Conservation (phyloP, 805 yeast genomes). For the Torulaspora franciscae region DNA sequence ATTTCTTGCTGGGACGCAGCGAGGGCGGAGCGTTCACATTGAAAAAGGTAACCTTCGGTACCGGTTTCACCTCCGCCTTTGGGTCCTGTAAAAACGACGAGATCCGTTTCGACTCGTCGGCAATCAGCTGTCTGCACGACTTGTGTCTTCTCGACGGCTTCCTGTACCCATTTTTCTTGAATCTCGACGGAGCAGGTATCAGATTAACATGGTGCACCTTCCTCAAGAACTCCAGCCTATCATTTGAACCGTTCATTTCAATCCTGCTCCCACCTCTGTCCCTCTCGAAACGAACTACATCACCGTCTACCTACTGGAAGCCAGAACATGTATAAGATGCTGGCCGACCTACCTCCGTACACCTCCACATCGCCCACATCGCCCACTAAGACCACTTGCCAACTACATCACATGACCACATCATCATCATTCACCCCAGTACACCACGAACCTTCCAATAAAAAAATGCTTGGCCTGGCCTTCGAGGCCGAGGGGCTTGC, state of each 20-base stretch:
- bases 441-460: too few species aligned
- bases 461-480: too few species aligned
- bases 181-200: conserved; percentile 39
- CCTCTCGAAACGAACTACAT: not conserved
- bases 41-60: conserved; percentile 60
- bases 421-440: too few species aligned
- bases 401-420: too few species aligned
- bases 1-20: conserved; percentile 69
- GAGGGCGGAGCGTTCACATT: conserved; percentile 84
- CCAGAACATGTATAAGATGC: too few species aligned
- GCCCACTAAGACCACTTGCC: too few species aligned
- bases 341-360: too few species aligned
- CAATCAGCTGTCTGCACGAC: conserved; percentile 62
- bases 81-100: conserved; percentile 24
- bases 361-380: too few species aligned
- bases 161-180: conserved; percentile 54
- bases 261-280: not conserved
- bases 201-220: conserved; percentile 22
- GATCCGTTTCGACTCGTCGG: conserved; percentile 73
- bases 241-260: conserved; percentile 10
- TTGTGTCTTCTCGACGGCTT: conserved; percentile 61
- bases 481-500: too few species aligned
- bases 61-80: conserved; percentile 24
- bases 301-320: not conserved
- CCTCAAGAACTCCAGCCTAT: conserved; percentile 29